Base-by-base conservation (phyloP, 1,284 basidiomycete genomes). In the Cronartium quercuum region DNA sequence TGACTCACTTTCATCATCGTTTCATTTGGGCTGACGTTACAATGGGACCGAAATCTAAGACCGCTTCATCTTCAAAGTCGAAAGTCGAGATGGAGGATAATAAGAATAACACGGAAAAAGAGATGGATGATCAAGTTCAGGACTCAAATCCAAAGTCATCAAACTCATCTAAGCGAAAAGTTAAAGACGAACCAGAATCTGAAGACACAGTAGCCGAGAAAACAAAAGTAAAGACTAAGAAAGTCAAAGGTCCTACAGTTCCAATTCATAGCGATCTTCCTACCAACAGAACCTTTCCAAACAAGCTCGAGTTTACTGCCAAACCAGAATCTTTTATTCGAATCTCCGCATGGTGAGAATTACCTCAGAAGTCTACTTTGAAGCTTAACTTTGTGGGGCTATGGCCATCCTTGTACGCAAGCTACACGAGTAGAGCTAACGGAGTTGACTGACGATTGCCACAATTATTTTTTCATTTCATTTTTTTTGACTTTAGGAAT, bases 161-260 rank as follows among this genome's bases (percentile, higher is more conserved):
- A 51, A 51, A 51, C 4, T 21, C 58, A n/a, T 15, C 21, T 6
- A 29, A 61, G 24, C 58, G 58, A 29, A 61, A 61, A 61, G 58
- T 29, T 13, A 61, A 61, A 61, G 58, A 29, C 24, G 35, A 61
- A 24, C 4, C 15, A 34, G 58, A 12, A 12, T 15, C 15, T n/a
- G 58, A 61, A n/a, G 24, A 15, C 35, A 13, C 35, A 29, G 15
- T 15, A 15, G 12, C 7, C 21, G 35, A 61, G 58, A 13, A 15
- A 21, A 51, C 47, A 18, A 51, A n/a, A 13, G 10, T 24, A n/a
- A 61, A 61, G 58, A 15, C 58, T n/a, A 70, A 70, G 40, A 70
- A 70, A 62, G 60, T 44, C 10, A 70, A 70, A 64, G 68, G 68
- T 35, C 61, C 61, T 21, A 64, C 44, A 9, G 60, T 64, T 15